Conservation (phyloP, 495 filamentous ascomycete genomes). For the Penicillium taxi region DNA sequence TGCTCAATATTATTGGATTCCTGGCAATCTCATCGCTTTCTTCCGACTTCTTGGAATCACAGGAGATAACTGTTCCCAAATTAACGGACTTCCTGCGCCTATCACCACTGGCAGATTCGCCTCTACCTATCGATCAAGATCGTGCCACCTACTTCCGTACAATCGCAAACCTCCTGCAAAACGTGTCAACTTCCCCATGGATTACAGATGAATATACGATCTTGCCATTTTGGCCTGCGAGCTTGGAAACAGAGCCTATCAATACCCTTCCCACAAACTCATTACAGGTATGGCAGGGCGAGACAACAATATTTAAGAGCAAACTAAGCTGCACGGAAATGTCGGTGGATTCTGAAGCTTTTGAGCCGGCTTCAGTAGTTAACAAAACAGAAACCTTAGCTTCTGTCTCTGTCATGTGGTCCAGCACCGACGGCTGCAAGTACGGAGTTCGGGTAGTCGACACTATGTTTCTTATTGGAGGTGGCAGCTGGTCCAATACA, state of each 20-base stretch:
- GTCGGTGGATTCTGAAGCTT: slow-evolving; percentile 4
- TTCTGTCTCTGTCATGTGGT: slow-evolving; percentile 11
- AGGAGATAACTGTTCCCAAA: slow-evolving; percentile 16
- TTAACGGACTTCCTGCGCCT: slow-evolving; percentile 15
- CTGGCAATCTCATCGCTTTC: slow-evolving; percentile 29
- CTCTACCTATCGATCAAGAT: slow-evolving; percentile 12
- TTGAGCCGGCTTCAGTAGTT: not conserved
- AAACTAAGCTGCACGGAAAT: slow-evolving; percentile 22
- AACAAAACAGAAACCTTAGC: not conserved
- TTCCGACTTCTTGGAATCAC: slow-evolving; percentile 21
- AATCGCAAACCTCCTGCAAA: slow-evolving; percentile 24
- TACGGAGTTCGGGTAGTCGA: slow-evolving; percentile 6
- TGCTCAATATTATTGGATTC: slow-evolving; percentile 26
- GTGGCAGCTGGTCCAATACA: slow-evolving; percentile 15
- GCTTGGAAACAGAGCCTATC: slow-evolving; percentile 11
- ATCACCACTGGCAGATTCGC: slow-evolving; percentile 3
- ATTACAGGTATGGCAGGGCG: slow-evolving; percentile 21
- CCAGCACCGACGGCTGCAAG: slow-evolving; percentile 8
- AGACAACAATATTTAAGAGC: slow-evolving; percentile 27
- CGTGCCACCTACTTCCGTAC: slow-evolving; percentile 24
- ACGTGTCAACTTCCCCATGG: slow-evolving; percentile 34
- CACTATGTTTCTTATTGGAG: slow-evolving; percentile 9
- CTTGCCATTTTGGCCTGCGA: slow-evolving; percentile 30
- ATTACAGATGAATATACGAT: slow-evolving; percentile 30
- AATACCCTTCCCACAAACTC: slow-evolving; percentile 13